phyloP scores from a whole-genome alignment of 139 green algal species.

The Volvox reticuliferus region DNA sequence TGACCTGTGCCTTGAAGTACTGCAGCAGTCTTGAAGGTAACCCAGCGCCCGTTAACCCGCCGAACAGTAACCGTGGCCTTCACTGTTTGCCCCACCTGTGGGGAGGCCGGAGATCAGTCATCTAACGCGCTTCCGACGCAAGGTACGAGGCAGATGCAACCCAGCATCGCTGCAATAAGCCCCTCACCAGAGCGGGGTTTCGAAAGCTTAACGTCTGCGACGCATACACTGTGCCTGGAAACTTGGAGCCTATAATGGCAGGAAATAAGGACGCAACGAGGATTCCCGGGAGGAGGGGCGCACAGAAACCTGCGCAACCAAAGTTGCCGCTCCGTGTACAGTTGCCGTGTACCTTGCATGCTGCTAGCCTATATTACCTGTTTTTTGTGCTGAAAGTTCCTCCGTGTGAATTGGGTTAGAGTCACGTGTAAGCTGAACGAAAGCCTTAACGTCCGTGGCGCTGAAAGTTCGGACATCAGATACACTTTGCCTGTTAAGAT shows the following conservation, averaged over 20 bases:
- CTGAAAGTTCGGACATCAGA: not conserved
- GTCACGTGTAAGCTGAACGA: conserved; percentile 74
- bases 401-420: conserved; percentile 73
- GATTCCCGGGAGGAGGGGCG: conserved; percentile 78
- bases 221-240: conserved; percentile 80
- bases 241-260: conserved; percentile 78
- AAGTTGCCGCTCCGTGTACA: not conserved
- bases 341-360: not conserved
- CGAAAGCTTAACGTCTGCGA: conserved; percentile 80
- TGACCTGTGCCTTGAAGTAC: not conserved
- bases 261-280: conserved; percentile 83
- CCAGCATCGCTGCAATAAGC: not conserved
- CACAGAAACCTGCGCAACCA: conserved; percentile 47
- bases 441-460: conserved; percentile 14
- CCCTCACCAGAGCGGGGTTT: conserved; percentile 57
- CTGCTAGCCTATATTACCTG: conserved; percentile 28
- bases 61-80: conserved; percentile 28
- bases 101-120: not conserved
- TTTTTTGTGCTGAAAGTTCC: not conserved
- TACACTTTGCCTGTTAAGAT: not conserved
- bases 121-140: not conserved
- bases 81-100: conserved; percentile 27
- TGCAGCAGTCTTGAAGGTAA: conserved; percentile 42
- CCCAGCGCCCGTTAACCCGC: not conserved
- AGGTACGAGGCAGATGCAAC: not conserved